These are phyloP conservation scores for Petunia secreta DNA, from an alignment of 257 asterid genomes.

Conservation along the genomic window DNA sequence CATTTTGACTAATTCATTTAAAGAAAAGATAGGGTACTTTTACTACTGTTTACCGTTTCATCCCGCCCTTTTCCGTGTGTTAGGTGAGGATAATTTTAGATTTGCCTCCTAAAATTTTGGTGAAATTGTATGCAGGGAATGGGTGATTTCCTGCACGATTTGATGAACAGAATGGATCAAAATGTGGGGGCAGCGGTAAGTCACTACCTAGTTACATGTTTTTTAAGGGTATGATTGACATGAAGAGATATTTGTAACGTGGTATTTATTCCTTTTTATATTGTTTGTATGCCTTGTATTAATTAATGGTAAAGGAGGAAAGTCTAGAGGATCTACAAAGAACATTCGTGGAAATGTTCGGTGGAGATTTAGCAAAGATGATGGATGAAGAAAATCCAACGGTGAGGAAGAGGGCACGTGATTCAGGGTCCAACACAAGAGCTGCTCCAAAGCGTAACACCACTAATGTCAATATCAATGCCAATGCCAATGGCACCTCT, in stretches of 20 bases:
- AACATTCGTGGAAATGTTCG: slow-evolving; percentile 83
- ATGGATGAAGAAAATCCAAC: slow-evolving; percentile 43
- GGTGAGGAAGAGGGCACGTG: slow-evolving; percentile 54
- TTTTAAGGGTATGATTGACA: not conserved
- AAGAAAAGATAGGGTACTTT: no score
- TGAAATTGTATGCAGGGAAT: slow-evolving; percentile 58
- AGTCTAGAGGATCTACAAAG: slow-evolving; percentile 85
- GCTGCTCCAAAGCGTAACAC: slow-evolving; percentile 39
- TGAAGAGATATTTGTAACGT: not conserved
- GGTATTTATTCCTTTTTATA: not conserved
- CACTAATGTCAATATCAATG: slow-evolving; percentile 17
- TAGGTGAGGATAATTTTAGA: not conserved
- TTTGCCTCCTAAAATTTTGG: not conserved
- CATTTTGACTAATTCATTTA: no score
- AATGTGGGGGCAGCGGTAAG: slow-evolving; percentile 64
- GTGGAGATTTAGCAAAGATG: slow-evolving; percentile 71
- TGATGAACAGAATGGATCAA: slow-evolving; percentile 79
- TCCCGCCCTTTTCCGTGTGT: not conserved
- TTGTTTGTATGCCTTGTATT: not conserved
- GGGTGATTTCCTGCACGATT: slow-evolving; percentile 85
- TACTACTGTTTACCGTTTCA: no score
- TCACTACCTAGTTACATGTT: not conserved
- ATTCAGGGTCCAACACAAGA: slow-evolving; percentile 45
- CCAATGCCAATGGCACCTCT: slow-evolving; percentile 25
- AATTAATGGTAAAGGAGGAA: slow-evolving; percentile 57